Percentiles rank a stretch among this genome's conserved stretches.
Conservation (phyloP, 2,329 filamentous ascomycete species). For the Colletotrichum brevisporum region DNA sequence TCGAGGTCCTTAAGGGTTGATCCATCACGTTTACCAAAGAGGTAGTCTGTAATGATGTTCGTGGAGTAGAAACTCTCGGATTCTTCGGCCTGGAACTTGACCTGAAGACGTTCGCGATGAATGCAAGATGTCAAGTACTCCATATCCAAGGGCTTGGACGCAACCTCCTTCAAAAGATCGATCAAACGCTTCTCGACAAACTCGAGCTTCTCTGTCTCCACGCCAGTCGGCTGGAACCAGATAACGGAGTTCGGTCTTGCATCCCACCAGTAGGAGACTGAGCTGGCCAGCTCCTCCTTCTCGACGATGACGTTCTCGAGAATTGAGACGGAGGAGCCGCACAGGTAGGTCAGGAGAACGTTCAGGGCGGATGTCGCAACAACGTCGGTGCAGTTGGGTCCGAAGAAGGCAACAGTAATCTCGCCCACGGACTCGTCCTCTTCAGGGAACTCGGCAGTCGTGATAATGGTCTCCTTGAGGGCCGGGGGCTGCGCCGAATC, state of each 20-base stretch:
- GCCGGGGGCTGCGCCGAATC: slow-evolving; percentile 85
- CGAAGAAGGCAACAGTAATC: slow-evolving; percentile 87
- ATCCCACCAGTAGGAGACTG: slow-evolving; percentile 84
- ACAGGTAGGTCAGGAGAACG: slow-evolving; percentile 87
- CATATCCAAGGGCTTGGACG: slow-evolving; percentile 87
- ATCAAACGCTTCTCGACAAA: slow-evolving; percentile 90
- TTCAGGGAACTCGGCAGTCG: slow-evolving; percentile 92
- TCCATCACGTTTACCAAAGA: slow-evolving; percentile 90
- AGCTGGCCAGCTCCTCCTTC: slow-evolving; percentile 91
- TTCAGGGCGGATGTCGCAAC: slow-evolving; percentile 80
- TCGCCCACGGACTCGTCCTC: slow-evolving; percentile 96
- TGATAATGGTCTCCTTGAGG: slow-evolving; percentile 79
- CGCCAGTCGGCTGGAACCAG: slow-evolving; percentile 87
- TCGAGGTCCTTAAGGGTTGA: slow-evolving; percentile 76
- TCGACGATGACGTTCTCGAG: slow-evolving; percentile 95
- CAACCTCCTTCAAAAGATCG: slow-evolving; percentile 85
- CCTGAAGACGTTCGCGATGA: slow-evolving; percentile 82
- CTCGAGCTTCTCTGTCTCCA: slow-evolving; percentile 87
- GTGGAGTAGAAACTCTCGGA: slow-evolving; percentile 86
- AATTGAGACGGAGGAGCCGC: slow-evolving; percentile 92
- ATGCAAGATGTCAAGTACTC: slow-evolving; percentile 91
- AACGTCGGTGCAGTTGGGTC: slow-evolving; percentile 82
- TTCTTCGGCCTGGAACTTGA: slow-evolving; percentile 87
- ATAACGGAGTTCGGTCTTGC: slow-evolving; percentile 86
- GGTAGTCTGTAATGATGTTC: slow-evolving; percentile 90